Evolutionary conservation across 1,284 basidiomycete genomes (phyloP).

Genomic region (Ganoderma multipileum): DNA sequence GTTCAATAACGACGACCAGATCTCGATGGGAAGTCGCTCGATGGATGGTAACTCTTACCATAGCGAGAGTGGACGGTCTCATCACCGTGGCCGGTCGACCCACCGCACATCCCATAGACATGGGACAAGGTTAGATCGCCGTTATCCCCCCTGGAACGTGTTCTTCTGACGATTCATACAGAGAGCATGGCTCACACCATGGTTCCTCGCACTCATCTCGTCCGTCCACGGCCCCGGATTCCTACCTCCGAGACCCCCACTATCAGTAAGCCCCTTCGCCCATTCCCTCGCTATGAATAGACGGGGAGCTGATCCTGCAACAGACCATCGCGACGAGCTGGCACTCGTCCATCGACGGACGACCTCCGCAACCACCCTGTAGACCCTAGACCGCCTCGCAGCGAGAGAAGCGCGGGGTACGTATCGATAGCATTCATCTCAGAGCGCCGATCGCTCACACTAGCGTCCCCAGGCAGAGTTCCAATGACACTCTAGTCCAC

Average conservation of each 20-base stretch:
- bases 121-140: slow-evolving; percentile 16
- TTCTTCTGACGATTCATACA: slow-evolving; percentile 1
- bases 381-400: slow-evolving; percentile 23
- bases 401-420: slow-evolving; percentile 24
- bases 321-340: slow-evolving; percentile 27
- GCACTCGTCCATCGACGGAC: slow-evolving; percentile 23
- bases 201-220: slow-evolving; percentile 17
- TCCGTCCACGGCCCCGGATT: slow-evolving; percentile 10
- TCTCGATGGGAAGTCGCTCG: slow-evolving; percentile 29
- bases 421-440: slow-evolving; percentile 4
- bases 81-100: slow-evolving; percentile 24
- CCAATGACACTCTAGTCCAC: slow-evolving; percentile 26
- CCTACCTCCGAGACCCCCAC: slow-evolving; percentile 28
- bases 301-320: slow-evolving; percentile 9
- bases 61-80: slow-evolving; percentile 23
- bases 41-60: slow-evolving; percentile 30
- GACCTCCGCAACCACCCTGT: slow-evolving; percentile 10
- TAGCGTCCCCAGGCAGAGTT: slow-evolving; percentile 22
- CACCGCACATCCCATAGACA: slow-evolving; percentile 8
- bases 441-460: slow-evolving; percentile 7
- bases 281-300: not conserved
- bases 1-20: slow-evolving; percentile 34
- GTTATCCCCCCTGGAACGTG: not conserved
- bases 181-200: slow-evolving; percentile 12
- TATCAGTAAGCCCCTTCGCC: slow-evolving; percentile 24